phyloP scores from a whole-genome alignment of 495 filamentous ascomycete species.

The Filosporella fistucella region DNA sequence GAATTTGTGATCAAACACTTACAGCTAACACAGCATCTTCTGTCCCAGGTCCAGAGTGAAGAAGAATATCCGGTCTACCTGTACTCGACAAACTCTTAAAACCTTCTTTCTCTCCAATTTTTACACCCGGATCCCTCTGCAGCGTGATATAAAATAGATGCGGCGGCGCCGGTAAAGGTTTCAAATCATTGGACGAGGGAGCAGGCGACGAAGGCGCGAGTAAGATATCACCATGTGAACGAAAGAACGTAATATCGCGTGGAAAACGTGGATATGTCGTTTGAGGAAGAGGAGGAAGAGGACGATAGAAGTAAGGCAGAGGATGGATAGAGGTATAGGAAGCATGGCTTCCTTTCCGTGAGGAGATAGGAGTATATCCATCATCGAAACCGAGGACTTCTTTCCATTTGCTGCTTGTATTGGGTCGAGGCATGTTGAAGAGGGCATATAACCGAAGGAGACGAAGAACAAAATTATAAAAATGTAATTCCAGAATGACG shows the following conservation, averaged over 20 bases:
- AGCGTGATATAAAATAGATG: slow-evolving; percentile 17
- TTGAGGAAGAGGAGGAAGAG: background rate
- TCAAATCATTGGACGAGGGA: slow-evolving; percentile 13
- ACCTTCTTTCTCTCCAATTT: no score
- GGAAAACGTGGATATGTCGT: slow-evolving; percentile 15
- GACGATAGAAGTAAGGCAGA: background rate
- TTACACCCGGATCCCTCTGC: background rate
- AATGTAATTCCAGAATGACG: no score
- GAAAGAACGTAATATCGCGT: slow-evolving; percentile 15
- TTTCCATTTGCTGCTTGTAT: slow-evolving; percentile 19
- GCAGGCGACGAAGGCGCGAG: slow-evolving; percentile 11
- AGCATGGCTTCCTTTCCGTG: background rate
- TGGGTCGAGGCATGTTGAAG: slow-evolving; percentile 1
- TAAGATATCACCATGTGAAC: slow-evolving; percentile 6
- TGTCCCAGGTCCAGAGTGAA: slow-evolving; percentile 12
- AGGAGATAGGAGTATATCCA: slow-evolving; percentile 1
- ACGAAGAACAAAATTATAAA: no score
- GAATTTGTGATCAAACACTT: no score
- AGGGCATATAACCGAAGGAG: no score
- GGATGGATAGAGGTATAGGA: background rate
- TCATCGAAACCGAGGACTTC: slow-evolving; percentile 21
- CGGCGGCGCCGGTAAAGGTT: slow-evolving; percentile 14
- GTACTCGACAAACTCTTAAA: background rate
- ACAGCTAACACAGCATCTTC: no score
- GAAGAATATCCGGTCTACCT: slow-evolving; percentile 11